phyloP scores from a whole-genome alignment of 2,329 filamentous ascomycete genomes.

The Xylariaceae sp. region DNA sequence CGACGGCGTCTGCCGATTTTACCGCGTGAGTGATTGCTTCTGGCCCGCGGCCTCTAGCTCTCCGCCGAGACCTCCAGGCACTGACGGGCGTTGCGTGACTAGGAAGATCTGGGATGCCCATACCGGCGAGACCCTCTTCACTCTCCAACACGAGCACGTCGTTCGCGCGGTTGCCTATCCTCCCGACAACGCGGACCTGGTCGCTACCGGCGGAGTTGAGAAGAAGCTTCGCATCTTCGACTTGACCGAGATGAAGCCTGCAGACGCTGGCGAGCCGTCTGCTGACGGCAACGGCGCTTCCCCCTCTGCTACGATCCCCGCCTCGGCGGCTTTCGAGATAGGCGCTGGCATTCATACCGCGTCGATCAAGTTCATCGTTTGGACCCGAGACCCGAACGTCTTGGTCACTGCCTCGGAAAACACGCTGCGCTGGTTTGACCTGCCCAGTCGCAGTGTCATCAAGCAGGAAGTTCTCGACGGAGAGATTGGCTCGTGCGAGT shows the following conservation, averaged over 20 bases:
- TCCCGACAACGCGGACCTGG: slow-evolving; percentile 68
- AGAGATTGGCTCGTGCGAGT: slow-evolving; percentile 84
- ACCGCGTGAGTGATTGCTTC: slow-evolving; percentile 62
- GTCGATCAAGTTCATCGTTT: slow-evolving; percentile 93
- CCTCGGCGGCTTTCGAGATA: slow-evolving; percentile 73
- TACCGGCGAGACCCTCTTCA: slow-evolving; percentile 80
- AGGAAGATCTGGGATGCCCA: slow-evolving; percentile 98
- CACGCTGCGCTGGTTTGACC: slow-evolving; percentile 88
- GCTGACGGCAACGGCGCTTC: slow-evolving; percentile 22
- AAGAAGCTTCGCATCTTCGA: slow-evolving; percentile 96
- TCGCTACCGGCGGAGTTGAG: slow-evolving; percentile 91
- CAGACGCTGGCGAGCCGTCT: slow-evolving; percentile 24
- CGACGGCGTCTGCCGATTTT: slow-evolving; percentile 93
- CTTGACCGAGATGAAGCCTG: slow-evolving; percentile 53
- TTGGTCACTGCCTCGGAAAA: slow-evolving; percentile 90
- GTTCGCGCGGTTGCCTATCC: slow-evolving; percentile 90
- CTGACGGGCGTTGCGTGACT: slow-evolving; percentile 6
- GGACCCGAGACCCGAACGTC: slow-evolving; percentile 81
- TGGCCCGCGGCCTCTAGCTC: no score
- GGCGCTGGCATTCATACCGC: slow-evolving; percentile 75
- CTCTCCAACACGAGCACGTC: slow-evolving; percentile 88
- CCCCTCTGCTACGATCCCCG: slow-evolving; percentile 40
- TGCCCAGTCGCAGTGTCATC: slow-evolving; percentile 67
- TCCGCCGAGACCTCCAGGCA: neutral
- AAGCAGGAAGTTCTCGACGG: slow-evolving; percentile 74